phyloP scores from a whole-genome alignment of 2,329 filamentous ascomycete genomes.

The Nothopassalora personata region DNA sequence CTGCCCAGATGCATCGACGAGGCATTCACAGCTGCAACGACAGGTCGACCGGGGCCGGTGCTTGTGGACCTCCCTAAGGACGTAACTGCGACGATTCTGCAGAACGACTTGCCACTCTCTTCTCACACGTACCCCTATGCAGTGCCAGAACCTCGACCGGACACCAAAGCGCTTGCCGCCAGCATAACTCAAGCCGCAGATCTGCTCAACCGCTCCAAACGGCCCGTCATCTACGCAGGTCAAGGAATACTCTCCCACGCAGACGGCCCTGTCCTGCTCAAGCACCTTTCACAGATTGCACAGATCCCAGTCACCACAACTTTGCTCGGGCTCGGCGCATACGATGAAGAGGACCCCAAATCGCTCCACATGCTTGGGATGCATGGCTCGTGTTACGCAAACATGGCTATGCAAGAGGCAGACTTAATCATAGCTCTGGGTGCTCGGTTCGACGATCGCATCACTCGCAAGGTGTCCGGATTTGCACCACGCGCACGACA shows the following conservation, averaged over 20 bases:
- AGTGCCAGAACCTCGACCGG: too few relatives aligned
- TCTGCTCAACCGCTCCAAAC: slow-evolving; percentile 83
- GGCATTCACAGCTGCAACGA: slow-evolving; percentile 95
- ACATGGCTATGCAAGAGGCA: slow-evolving; percentile 95
- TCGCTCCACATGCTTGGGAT: slow-evolving; percentile 97
- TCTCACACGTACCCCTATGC: too few relatives aligned
- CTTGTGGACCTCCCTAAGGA: slow-evolving; percentile 96
- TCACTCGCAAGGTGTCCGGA: slow-evolving; percentile 72
- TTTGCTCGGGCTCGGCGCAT: slow-evolving; percentile 85
- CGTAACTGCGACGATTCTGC: slow-evolving; percentile 78
- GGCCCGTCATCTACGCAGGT: slow-evolving; percentile 91
- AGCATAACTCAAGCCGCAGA: slow-evolving; percentile 73
- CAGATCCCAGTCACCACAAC: slow-evolving; percentile 94
- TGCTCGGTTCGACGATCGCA: slow-evolving; percentile 92
- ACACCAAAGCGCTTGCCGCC: slow-evolving; percentile 60
- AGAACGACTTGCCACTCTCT: slow-evolving; percentile 64
- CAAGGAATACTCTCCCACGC: slow-evolving; percentile 78
- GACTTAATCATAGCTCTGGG: slow-evolving; percentile 94
- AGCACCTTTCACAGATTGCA: slow-evolving; percentile 79
- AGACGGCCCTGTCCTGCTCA: slow-evolving; percentile 72
- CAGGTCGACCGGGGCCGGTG: slow-evolving; percentile 86
- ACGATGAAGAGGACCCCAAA: slow-evolving; percentile 89
- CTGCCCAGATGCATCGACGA: slow-evolving; percentile 92
- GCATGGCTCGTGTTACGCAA: slow-evolving; percentile 95
- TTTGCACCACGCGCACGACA: slow-evolving; percentile 85